phyloP scores from a whole-genome alignment of 495 filamentous ascomycete species.

The Coniosporium apollinis region DNA sequence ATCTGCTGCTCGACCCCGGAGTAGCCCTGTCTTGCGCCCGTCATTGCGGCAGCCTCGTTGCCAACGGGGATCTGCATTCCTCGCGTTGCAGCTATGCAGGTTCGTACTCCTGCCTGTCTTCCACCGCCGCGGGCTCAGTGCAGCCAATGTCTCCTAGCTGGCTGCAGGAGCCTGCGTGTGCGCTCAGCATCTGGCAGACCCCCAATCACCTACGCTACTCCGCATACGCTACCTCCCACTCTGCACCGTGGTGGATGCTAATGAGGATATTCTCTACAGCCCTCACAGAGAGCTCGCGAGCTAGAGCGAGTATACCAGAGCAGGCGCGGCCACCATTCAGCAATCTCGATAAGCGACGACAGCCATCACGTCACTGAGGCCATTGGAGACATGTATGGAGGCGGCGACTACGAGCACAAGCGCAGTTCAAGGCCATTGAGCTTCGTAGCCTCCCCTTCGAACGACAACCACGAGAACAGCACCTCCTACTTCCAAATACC shows the following conservation, averaged over 20 bases:
- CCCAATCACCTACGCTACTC: background rate
- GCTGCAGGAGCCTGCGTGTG: background rate
- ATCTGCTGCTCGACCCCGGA: no score
- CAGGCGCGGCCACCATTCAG: conserved; percentile 44
- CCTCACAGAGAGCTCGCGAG: conserved; percentile 21
- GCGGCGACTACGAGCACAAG: conserved; percentile 44
- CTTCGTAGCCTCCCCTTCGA: conserved; percentile 40
- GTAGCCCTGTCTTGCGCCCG: no score
- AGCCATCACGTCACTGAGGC: conserved; percentile 96
- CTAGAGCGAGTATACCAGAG: conserved; percentile 21
- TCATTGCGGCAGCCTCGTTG: no score
- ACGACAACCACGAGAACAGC: conserved; percentile 16
- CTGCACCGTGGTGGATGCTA: background rate
- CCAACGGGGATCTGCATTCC: background rate
- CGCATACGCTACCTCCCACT: background rate
- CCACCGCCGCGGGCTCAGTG: background rate
- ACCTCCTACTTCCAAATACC: conserved; percentile 27
- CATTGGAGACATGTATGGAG: conserved; percentile 90
- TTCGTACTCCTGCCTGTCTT: background rate
- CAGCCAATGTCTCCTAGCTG: background rate
- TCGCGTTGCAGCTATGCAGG: background rate
- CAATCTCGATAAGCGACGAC: conserved; percentile 59
- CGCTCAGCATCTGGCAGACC: background rate
- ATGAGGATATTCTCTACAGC: conserved; percentile 8
- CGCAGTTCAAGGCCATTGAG: conserved; percentile 43